Base-by-base conservation (phyloP, 768 basidiomycete genomes). In the Brasilioporus rufonigricans region DNA sequence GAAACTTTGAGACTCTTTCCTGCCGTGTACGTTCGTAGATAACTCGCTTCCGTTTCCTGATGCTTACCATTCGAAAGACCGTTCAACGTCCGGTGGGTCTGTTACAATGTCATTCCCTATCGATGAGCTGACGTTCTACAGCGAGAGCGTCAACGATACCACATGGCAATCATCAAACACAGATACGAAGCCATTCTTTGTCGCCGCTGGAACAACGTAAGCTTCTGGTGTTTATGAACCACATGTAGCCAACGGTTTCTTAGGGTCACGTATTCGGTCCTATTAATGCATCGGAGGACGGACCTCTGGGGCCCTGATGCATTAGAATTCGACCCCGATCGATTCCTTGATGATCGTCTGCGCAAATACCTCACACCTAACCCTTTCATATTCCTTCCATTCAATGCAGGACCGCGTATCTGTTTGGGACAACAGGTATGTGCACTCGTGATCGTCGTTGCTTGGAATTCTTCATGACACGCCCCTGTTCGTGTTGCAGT, bases 311-410 rank as follows among this genome's bases (percentile, higher is more conserved):
- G 74, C 2, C 72, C 74, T 3, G 74, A 75, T 35, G 69, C 68
- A 13, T 51, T 63, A 19, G 59, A 62, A 23, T 76, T 76, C 46
- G 75, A 77, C 38, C 75, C 76, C 2, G 72, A 76, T 41, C 67
- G 76, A 13, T 77, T 75, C 67, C 61, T 76, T 12, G 76, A 77
- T 32, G 66, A 65, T 12, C 61, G 76, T 23, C 52, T 75, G 23
- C 61, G 41, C 35, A 69, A 63, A 55, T 70, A 74, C 52, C 59
- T 77, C 11, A 67, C 58, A 9, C 67, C 74, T 1, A 77, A 77
- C 43, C 75, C 75, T 0, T 77, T 63, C 55, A 73, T 74, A 54
- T 77, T 77, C 55, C 57, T 77, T 18, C 76, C 75, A 10, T 51
- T 51, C 41, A 51, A 44, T 14, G 50, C 50, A 2, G 50, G 50